Conservation (phyloP, 352 stramenopile genomes). For the Globisporangium yorkense region DNA sequence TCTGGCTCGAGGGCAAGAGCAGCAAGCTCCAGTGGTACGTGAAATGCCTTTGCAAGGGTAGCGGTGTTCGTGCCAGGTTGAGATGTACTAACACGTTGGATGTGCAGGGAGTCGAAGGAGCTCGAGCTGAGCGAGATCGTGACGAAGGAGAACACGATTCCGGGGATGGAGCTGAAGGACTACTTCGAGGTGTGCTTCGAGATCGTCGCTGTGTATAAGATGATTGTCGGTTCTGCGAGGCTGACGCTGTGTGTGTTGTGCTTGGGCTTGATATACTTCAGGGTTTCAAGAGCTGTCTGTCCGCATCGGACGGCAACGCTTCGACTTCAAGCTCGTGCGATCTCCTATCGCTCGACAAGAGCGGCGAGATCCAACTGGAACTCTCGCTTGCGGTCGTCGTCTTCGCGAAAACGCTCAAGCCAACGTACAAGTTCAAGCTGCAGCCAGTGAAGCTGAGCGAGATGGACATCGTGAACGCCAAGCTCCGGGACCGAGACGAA, state of each 20-base stretch:
- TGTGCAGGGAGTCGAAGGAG: slow-evolving; percentile 8
- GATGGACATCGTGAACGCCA: slow-evolving; percentile 7
- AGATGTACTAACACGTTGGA: not conserved
- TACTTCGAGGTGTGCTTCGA: slow-evolving; percentile 7
- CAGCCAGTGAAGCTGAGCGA: slow-evolving; percentile 7
- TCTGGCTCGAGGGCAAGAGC: slow-evolving; percentile 2
- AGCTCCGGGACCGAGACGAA: slow-evolving; percentile 8
- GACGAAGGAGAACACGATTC: slow-evolving; percentile 1
- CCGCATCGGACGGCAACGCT: not conserved
- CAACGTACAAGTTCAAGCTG: slow-evolving; percentile 7
- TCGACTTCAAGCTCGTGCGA: not conserved
- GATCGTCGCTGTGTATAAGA: not conserved
- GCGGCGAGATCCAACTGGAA: not conserved
- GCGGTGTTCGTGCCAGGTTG: not conserved
- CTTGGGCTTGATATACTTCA: not conserved
- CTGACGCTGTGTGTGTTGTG: not conserved
- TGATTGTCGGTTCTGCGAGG: not conserved
- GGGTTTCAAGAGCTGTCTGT: slow-evolving; percentile 6
- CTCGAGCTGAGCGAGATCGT: slow-evolving; percentile 7
- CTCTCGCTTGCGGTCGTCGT: slow-evolving; percentile 2
- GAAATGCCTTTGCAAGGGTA: not conserved
- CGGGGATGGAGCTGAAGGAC: slow-evolving; percentile 7
- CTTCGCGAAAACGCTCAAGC: slow-evolving; percentile 5
- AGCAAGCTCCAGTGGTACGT: slow-evolving; percentile 5
- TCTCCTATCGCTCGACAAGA: not conserved